Percentiles rank a stretch among this genome's conserved stretches.
Evolutionary conservation across 2,329 filamentous ascomycete species (phyloP).

Genomic region (Pezizomycotina sp.): DNA sequence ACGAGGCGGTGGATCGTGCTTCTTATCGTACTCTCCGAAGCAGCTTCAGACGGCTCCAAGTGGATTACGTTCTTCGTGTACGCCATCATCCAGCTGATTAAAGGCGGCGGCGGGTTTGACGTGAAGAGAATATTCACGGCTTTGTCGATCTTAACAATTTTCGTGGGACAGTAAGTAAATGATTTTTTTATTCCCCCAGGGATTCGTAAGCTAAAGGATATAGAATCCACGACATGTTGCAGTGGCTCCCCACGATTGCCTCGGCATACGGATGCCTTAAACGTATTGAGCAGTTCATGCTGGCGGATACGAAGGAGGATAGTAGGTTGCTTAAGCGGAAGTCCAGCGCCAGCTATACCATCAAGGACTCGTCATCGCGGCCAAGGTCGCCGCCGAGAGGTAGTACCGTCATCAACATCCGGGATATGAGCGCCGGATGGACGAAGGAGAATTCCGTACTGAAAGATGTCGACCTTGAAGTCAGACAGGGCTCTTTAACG

Average conservation of each 20-base stretch:
- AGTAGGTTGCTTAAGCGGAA: background rate
- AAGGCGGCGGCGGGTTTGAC: conserved; percentile 4
- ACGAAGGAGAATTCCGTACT: conserved; percentile 6
- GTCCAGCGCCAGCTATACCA: background rate
- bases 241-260: conserved; percentile 9
- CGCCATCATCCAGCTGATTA: conserved; percentile 6
- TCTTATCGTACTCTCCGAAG: too few species aligned
- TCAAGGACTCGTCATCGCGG: background rate
- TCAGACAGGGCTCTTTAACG: conserved; percentile 5
- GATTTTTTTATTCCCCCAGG: too few species aligned
- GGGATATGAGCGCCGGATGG: conserved; percentile 8
- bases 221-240: conserved; percentile 12
- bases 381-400: too few species aligned
- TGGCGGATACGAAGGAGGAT: conserved; percentile 11
- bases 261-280: conserved; percentile 12
- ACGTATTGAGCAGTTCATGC: conserved; percentile 15
- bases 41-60: conserved; percentile 16
- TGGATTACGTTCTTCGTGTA: conserved; percentile 18
- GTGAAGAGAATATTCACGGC: conserved; percentile 16
- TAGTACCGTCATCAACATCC: conserved; percentile 5
- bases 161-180: conserved; percentile 7
- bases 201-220: too few species aligned
- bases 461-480: conserved; percentile 9
- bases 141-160: conserved; percentile 13
- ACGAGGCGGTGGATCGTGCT: conserved; percentile 10